Evolutionary conservation across 495 filamentous ascomycete species (phyloP), one percentile per base, ranked within the genome.

Genomic region (Trichoderma gamsii): DNA sequence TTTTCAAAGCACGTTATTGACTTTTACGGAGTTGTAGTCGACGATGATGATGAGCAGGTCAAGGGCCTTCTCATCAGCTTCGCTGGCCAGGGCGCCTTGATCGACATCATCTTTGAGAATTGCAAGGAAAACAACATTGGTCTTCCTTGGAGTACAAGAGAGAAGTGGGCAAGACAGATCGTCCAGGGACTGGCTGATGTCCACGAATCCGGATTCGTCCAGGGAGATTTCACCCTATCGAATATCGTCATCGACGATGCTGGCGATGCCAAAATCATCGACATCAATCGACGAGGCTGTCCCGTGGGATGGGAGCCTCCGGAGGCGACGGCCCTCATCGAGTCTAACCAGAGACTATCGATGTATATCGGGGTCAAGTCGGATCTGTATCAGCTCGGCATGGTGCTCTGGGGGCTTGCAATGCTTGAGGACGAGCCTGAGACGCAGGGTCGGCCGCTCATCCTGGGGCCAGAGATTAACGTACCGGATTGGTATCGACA

Each of bases 301-400:
- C 95, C 95, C 0, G 92, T 98, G 2, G 95, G 94, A 43, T 99
- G 95, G 95, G 95, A 99, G 73, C 94, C 96, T 4, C 96, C 96
- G 1, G 95, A 99, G 77, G 90, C 96, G 52, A 88, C 88, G 11
- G 84, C 86, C 0, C 87, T 97, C 72, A 96, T 99, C 69, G 88
- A 93, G 66, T 93, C 89, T 79, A 92, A 92, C 67, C 95, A 97
- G 75, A 85, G 93, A 32, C 95, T 99, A 38, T 90, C 92, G 35
- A 97, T 99, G 91, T 97, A 97, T 75, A 98, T 99, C 75, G 95
- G 95, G 6, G 92, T 97, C 77, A 99, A 98, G 77, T 96, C 93
- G 0, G 95, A 99, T 76, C 81, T 98, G 2, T 99, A 88, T 73
- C 95, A 99, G 73, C 82, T 98, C 3, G 95, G 95, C 32, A 99